Base-by-base conservation (phyloP, 495 filamentous ascomycete species). In the Cercophora newfieldiana region DNA sequence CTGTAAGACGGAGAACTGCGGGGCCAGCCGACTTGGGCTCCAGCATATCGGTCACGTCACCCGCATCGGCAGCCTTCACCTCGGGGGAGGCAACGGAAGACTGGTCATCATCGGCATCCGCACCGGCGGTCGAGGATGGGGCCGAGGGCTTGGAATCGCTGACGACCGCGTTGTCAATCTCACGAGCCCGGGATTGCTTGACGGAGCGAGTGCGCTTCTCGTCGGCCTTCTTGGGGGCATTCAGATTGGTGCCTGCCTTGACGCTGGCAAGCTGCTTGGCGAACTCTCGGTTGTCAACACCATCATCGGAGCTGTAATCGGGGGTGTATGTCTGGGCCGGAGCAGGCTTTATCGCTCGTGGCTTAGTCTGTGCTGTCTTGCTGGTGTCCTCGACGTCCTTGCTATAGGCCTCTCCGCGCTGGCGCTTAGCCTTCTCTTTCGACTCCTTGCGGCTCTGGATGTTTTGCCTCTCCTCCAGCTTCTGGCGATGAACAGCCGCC, bases 31-130 rank as follows among this genome's bases (percentile, higher is more conserved):
- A 73, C 49, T 83, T 80, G 19, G 90, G 80, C 77, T 95, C 93
- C 22, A 97, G 86, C 93, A 97, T 97, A 74, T 97, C 93, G 55
- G 89, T 89, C 53, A 96, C 86, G 70, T 88, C 91, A 19, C 82
- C 84, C 47, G 76, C 71, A 53, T 81, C 76, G 24, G 78, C 84
- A 25, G 90, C 84, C 53, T 60, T 69, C 22, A 88, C 71, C 8
- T 80, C 79, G 55, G 90, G 89, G 26, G 90, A 92, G 57, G 80
- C 82, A 51, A 81, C 75, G 12, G 87, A 78, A 8, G 91, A 93
- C 64, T 90, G 82, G 69, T 93, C 90, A 72, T 92, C 93, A 74
- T 95, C 92, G 18, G 89, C 92, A 77, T 96, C 92, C 7, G 82
- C 90, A 21, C 89, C 91, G 47, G 88, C 86, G 22, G 90, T 90